Evolutionary conservation across 768 basidiomycete genomes (phyloP), one percentile per base, ranked within the genome.

Genomic region (Rickenella mellea): DNA sequence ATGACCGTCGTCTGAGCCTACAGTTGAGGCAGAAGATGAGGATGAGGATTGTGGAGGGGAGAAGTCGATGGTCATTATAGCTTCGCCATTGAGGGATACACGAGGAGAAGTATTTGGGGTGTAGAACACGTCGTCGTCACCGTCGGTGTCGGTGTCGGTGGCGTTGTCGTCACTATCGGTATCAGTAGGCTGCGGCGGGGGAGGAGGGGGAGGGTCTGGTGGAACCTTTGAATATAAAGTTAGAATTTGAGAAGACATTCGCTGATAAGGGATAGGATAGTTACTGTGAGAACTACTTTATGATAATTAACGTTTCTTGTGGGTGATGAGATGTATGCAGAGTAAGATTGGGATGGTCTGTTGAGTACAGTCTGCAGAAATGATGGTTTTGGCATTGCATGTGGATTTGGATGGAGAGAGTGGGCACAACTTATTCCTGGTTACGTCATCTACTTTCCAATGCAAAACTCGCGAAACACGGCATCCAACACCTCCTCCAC

Each of bases 401-500:
- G 19, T 17, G 12, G 33, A 19, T 36, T 3, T 19, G 24, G 33
- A 22, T 22, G 33, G 33, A 19, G 33, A 36, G 33, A 17, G 22
- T n/a, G 4, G n/a, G 20, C 33, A 17, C 33, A 17, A 36, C 19
- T 17, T 15, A 36, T 22, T 36, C 33, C 19, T 22, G 24, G 33
- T 36, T 36, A 36, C 33, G 33, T 17, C 24, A 17, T 36, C 12
- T n/a, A n/a, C n/a, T 92, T 89, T 27, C 90, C 90, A 40, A 93
- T 87, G 55, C 91, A 94, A 59, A 94, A 94, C 39, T 86, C 83
- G 26, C 71, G 68, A 55, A 94, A 94, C 20, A 94, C 72, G 15
- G 74, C 74, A 44, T 90, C 88, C 17, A 94, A 59, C 6, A 93
- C 68, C 45, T 93, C 88, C 52, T 94, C 91, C 10, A 81, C 76